Evolutionary conservation across 1,284 basidiomycete genomes (phyloP), one percentile per base, ranked within the genome.

Genomic region (Rhodotorula sp.): DNA sequence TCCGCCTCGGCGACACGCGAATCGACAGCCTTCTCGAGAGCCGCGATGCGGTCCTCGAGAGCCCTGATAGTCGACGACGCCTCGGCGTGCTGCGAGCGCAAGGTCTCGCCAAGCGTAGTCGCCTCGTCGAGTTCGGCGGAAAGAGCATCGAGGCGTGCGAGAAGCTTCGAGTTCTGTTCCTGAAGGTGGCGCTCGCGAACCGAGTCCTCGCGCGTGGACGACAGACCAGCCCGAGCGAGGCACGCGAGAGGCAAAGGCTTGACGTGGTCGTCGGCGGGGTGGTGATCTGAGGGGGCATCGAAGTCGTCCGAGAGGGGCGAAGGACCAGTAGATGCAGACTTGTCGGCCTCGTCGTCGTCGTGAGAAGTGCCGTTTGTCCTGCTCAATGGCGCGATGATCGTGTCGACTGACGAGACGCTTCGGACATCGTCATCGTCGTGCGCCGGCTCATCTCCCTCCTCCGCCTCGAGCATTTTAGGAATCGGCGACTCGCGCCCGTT

Each of bases 31-130:
- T 83, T 79, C 73, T 86, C 85, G 20, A 85, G 76, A 2, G 78
- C 78, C 15, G 77, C 79, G 24, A 85, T 80, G 20, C 83, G 79
- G 39, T 84, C 83, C 77, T 95, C 90, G 29, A 98, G 83, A 0
- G 83, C 82, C 29, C 84, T 85, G 76, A 97, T 94, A 0, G 90
- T 91, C 44, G 84, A 83, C 76, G 91, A 90, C 2, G 93, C 91
- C 32, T 86, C 85, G 2, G 85, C 81, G 74, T 96, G 92, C 79
- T 95, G 91, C 0, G 84, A 84, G 78, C 92, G 90, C 10, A 96
- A 83, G 0, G 85, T 84, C 11, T 85, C 84, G 24, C 90, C 91
- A 67, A 93, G 82, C 62, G 88, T 85, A 34, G 94, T 83, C 0
- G 92, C 90, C 24, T 87, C 86, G 68, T 89, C 87, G 57, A 97